A percentile compares a stretch with the other conserved stretches of the same genome.
Conservation (phyloP, 495 filamentous ascomycete genomes). For the Cudoniella acicularis region DNA sequence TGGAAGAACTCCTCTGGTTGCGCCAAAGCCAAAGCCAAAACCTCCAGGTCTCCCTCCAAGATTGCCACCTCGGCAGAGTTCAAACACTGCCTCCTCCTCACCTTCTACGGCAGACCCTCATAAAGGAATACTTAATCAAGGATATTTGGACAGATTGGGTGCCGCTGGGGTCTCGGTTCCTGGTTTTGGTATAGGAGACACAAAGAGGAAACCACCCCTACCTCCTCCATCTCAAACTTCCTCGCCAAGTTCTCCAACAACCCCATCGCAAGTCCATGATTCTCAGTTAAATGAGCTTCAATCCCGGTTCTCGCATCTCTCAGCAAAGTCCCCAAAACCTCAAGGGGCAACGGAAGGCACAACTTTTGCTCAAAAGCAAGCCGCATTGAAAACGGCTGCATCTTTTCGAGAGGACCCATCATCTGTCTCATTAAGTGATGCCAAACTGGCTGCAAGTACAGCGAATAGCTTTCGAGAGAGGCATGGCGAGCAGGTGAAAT, state of each 20-base stretch:
- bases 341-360: conserved; percentile 45
- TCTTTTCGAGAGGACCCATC: conserved; percentile 53
- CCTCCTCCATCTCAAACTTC: conserved; percentile 13
- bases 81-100: conserved; percentile 43
- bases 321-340: conserved; percentile 25
- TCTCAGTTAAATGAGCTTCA: conserved; percentile 61
- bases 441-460: conserved; percentile 51
- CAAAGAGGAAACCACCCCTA: conserved; percentile 13
- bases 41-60: conserved; percentile 64
- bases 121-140: conserved; percentile 60
- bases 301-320: conserved; percentile 36
- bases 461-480: conserved; percentile 69
- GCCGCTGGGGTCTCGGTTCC: conserved; percentile 81
- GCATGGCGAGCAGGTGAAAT: conserved; percentile 67
- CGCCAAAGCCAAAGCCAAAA: conserved; percentile 27
- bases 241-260: conserved; percentile 13
- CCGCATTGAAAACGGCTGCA: conserved; percentile 53
- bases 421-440: conserved; percentile 54
- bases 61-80: conserved; percentile 65
- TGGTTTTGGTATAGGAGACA: conserved; percentile 65
- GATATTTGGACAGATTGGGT: conserved; percentile 61
- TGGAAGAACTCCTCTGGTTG: conserved; percentile 21
- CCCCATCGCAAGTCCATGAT: conserved; percentile 2
- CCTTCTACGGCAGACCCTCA: conserved; percentile 41
- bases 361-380: conserved; percentile 58